Evolutionary conservation across 768 basidiomycete genomes (phyloP), one percentile per base, ranked within the genome.

Genomic region (Ramaria rubella): DNA sequence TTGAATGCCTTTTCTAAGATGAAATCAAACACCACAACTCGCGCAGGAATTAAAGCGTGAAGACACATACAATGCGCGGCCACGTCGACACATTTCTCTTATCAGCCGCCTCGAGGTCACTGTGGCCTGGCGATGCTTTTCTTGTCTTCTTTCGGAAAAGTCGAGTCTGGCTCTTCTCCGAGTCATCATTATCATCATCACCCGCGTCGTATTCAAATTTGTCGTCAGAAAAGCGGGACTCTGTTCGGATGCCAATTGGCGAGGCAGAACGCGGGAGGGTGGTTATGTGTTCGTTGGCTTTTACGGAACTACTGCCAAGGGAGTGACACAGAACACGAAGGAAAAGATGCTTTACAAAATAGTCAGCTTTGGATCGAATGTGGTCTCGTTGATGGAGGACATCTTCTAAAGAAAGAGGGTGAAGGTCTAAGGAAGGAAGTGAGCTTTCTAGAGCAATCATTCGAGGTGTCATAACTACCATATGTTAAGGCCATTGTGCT

Each of bases 331-430:
- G 75, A 31, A 87, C 70, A 21, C 82, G 80, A 33, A 88, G 70
- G 71, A 89, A 90, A 21, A 90, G 77, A 63, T 89, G 87, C 57
- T 79, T 75, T 15, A 68, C 59, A 69, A 85, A 90, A 64, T 87
- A 89, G 64, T 88, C 86, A 11, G 77, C 78, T 68, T 87, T 84
- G 7, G 85, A 86, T 48, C 84, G 78, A 29, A 72, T 76, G 34
- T 78, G 76, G 19, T 73, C 70, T 33, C 78, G 74, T 19, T 53
- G 55, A 58, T 82, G 78, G 49, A 87, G 79, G 14, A 87, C 69
- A 62, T 87, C 87, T 63, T 88, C 87, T 19, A 89, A 69, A 4
- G 86, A 80, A 43, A 87, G 77, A 1, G 86, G 86, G 64, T 88
- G 86, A 40, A 88, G 66, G 59, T 81, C 85, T 86, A 57, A 7